Conservation (phyloP, 306 rosid species). For the Bauhinia variegata region DNA sequence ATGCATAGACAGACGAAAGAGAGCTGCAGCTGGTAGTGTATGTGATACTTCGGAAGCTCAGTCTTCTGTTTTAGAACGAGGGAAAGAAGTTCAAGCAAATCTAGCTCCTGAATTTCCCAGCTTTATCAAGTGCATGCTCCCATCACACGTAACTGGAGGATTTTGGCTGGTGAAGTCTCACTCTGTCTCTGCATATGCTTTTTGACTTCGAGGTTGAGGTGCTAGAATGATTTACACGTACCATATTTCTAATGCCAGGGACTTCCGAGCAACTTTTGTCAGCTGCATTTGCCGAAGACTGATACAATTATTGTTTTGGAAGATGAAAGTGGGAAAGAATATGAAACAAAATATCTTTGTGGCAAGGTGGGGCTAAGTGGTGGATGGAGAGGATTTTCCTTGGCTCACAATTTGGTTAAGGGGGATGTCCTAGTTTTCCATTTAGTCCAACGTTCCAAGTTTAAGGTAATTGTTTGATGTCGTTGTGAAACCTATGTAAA, state of each 20-base stretch:
- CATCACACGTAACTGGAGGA: constrained; percentile 53
- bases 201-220: background rate
- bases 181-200: background rate
- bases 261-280: constrained; percentile 49
- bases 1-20: constrained; percentile 45
- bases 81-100: constrained; percentile 44
- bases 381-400: constrained; percentile 60
- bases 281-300: constrained; percentile 45
- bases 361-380: constrained; percentile 50
- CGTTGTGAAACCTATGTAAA: background rate
- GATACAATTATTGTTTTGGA: constrained; percentile 50
- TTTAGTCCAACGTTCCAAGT: constrained; percentile 40
- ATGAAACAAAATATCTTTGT: constrained; percentile 42
- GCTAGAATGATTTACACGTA: constrained; percentile 4
- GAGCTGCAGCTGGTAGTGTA: constrained; percentile 11
- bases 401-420: constrained; percentile 42
- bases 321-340: constrained; percentile 47
- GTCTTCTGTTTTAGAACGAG: constrained; percentile 32
- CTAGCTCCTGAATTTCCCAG: constrained; percentile 42
- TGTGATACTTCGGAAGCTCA: constrained; percentile 10
- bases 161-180: constrained; percentile 59
- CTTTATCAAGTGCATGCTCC: constrained; percentile 46
- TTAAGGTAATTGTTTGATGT: constrained; percentile 47
- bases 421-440: constrained; percentile 54
- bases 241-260: constrained; percentile 46